Evolutionary conservation across 1,139 yeast species (phyloP).

Genomic region (Pichia sp.): DNA sequence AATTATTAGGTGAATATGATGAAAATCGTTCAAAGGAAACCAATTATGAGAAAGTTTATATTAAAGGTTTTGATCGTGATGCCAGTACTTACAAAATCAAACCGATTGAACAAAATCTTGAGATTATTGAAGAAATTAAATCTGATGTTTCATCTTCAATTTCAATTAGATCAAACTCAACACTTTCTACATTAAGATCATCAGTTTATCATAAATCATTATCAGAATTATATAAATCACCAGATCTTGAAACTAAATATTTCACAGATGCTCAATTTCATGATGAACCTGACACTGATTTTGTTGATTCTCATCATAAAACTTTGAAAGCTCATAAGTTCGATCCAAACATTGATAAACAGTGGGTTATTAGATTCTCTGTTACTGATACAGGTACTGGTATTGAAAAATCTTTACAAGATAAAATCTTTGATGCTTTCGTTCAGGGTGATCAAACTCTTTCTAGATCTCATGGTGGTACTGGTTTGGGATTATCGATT

Average conservation of each 20-base stretch:
- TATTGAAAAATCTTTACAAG: slow-evolving; percentile 69
- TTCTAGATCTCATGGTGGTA: slow-evolving; percentile 88
- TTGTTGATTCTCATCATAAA: slow-evolving; percentile 32
- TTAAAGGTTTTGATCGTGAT: slow-evolving; percentile 22
- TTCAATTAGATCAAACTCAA: slow-evolving; percentile 8
- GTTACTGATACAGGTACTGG: slow-evolving; percentile 94
- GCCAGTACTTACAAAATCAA: slow-evolving; percentile 13
- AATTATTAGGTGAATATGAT: slow-evolving; percentile 67
- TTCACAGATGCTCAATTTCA: slow-evolving; percentile 16
- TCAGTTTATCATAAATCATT: slow-evolving; percentile 19
- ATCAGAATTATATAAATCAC: slow-evolving; percentile 20
- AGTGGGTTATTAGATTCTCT: slow-evolving; percentile 62
- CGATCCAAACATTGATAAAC: slow-evolving; percentile 30
- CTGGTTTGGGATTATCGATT: slow-evolving; percentile 89
- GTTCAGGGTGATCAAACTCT: slow-evolving; percentile 95
- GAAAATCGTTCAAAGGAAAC: slow-evolving; percentile 33
- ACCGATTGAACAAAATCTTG: slow-evolving; percentile 5
- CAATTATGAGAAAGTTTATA: slow-evolving; percentile 33
- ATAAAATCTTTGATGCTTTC: slow-evolving; percentile 88
- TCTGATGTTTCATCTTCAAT: slow-evolving; percentile 8
- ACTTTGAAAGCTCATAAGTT: slow-evolving; percentile 33
- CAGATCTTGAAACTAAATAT: slow-evolving; percentile 13
- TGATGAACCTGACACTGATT: slow-evolving; percentile 11
- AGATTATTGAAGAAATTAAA: neutral
- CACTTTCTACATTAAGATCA: slow-evolving; percentile 22